These are phyloP conservation scores for Coleophoma crateriformis DNA, from an alignment of 2,329 filamentous ascomycete species.

Conservation along the genomic window DNA sequence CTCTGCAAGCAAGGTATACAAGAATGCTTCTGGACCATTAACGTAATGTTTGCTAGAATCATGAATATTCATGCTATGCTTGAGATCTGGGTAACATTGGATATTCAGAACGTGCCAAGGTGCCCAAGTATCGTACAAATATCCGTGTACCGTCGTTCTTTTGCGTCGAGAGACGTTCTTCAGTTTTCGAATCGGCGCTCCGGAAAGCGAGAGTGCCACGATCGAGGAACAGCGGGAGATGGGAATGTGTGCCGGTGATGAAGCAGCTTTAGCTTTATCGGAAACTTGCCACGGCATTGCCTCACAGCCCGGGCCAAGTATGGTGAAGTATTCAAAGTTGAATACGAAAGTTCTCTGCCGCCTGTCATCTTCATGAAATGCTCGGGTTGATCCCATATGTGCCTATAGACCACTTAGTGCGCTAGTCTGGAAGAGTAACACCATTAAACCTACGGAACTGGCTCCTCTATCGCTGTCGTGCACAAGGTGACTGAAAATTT, in stretches of 20 bases:
- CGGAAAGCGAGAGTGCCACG: constrained; percentile 51
- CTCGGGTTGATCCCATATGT: constrained; percentile 8
- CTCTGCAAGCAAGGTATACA: constrained; percentile 52
- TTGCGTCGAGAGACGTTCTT: constrained; percentile 43
- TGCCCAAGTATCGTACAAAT: constrained; percentile 51
- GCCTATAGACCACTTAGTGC: constrained; percentile 6
- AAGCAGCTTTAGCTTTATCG: constrained; percentile 36
- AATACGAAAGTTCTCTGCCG: constrained; percentile 55
- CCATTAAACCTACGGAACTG: constrained; percentile 31
- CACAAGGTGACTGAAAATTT: constrained; percentile 49
- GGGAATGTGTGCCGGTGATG: constrained; percentile 43
- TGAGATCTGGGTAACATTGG: constrained; percentile 54
- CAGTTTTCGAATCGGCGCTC: constrained; percentile 42
- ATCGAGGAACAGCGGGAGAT: constrained; percentile 54
- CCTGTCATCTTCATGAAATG: constrained; percentile 28
- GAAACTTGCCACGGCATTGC: constrained; percentile 56
- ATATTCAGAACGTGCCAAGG: constrained; percentile 56
- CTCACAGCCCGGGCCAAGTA: constrained; percentile 47
- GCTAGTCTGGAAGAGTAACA: constrained; percentile 19
- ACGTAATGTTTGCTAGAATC: constrained; percentile 49
- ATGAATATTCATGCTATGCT: constrained; percentile 48
- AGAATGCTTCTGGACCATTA: constrained; percentile 57
- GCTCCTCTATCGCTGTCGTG: constrained; percentile 29
- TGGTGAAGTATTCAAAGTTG: constrained; percentile 60
- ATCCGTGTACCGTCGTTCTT: constrained; percentile 39